A percentile compares a stretch with the other conserved stretches of the same genome.
Evolutionary conservation across 306 rosid genomes (phyloP).

Genomic region (Heteromeles arbutifolia): DNA sequence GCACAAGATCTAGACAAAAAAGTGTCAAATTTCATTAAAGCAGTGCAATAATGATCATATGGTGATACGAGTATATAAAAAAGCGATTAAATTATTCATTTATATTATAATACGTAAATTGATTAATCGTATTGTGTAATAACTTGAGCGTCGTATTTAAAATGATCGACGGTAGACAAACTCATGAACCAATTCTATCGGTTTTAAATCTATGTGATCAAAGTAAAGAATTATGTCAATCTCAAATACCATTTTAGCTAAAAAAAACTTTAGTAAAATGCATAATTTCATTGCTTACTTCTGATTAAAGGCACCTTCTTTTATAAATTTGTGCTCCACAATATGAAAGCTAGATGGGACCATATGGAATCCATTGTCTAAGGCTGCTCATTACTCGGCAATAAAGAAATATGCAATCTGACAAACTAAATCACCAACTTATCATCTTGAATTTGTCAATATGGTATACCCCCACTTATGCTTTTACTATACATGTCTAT

Average conservation of each 20-base stretch:
- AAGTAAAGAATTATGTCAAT: no score
- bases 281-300: not conserved
- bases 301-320: not conserved
- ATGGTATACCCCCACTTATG: not conserved
- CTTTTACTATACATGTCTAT: constrained; percentile 23
- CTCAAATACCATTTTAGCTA: no score
- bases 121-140: no score
- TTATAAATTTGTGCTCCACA: not conserved
- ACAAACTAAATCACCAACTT: constrained; percentile 21
- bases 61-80: not conserved
- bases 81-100: no score
- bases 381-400: constrained; percentile 12
- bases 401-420: not conserved
- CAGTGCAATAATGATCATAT: not conserved
- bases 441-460: constrained; percentile 1
- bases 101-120: no score
- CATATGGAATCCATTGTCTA: not conserved
- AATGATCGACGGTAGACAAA: no score
- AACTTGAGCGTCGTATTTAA: accelerated
- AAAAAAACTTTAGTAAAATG: not conserved
- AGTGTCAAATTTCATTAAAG: constrained; percentile 8
- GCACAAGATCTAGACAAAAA: not conserved
- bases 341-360: not conserved
- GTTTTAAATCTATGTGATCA: accelerated
- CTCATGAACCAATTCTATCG: no score